Percentiles rank a stretch among this genome's conserved stretches.
phyloP scores from a whole-genome alignment of 2,329 filamentous ascomycete genomes.

The Aspergillus fumigatiaffinis region DNA sequence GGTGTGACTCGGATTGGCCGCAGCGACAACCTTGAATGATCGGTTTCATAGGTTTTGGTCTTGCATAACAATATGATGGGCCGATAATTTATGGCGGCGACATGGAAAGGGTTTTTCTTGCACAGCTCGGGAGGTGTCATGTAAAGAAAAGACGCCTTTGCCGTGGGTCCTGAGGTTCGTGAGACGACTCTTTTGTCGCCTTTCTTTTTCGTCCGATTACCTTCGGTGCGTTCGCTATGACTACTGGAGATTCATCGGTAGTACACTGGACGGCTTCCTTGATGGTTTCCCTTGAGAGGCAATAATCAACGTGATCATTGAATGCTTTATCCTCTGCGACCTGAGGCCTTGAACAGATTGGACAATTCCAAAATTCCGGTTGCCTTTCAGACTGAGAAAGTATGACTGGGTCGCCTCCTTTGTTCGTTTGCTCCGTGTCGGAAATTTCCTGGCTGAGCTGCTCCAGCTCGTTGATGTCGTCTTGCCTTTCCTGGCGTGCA shows the following conservation, averaged over 20 bases:
- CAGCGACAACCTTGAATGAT: not conserved
- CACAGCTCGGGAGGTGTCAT: conserved; percentile 13
- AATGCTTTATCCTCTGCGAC: conserved; percentile 69
- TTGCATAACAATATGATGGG: not conserved
- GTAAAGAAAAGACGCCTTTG: conserved; percentile 35
- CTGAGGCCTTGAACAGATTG: conserved; percentile 78
- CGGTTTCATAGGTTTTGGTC: not conserved
- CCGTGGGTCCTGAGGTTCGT: conserved; percentile 21
- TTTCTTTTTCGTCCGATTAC: conserved; percentile 29
- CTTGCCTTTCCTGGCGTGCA: conserved; percentile 56
- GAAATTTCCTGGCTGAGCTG: conserved; percentile 55
- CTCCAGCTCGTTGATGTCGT: conserved; percentile 60
- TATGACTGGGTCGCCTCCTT: conserved; percentile 22
- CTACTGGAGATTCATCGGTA: conserved; percentile 18
- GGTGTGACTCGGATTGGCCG: not conserved
- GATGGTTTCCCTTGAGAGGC: conserved; percentile 81
- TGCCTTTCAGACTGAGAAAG: conserved; percentile 5
- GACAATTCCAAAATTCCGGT: conserved; percentile 73
- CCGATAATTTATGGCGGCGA: conserved; percentile 4
- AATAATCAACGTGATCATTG: conserved; percentile 90
- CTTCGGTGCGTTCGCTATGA: not conserved
- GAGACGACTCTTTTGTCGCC: conserved; percentile 35
- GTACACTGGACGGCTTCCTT: conserved; percentile 68
- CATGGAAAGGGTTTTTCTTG: not conserved
- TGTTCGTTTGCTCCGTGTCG: conserved; percentile 8